Evolutionary conservation across 495 filamentous ascomycete genomes (phyloP), one percentile per base, ranked within the genome.

Genomic region (Penicillium dipodomyicola): DNA sequence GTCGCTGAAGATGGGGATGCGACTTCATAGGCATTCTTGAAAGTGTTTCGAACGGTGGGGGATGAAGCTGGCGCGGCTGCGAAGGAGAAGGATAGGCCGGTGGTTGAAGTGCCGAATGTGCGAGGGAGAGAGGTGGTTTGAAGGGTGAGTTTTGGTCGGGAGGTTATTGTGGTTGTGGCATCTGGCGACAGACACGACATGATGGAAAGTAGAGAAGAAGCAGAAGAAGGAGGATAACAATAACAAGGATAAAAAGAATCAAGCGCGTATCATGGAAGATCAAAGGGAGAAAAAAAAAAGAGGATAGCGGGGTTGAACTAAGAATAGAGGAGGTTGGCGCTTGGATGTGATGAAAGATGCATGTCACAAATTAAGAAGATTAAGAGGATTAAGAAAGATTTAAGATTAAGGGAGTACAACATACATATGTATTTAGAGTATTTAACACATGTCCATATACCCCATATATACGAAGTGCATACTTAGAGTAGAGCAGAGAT

Each of bases 21-120:
- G 32, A 81, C 80, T 29, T 88, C 85, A 67, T 91, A 91, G 54
- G 85, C 83, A 68, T 95, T 94, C 32, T 83, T 84, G 61, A 91
- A 86, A 35, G 90, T 95, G 67, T 93, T 95, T 68, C 89, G 87
- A 22, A 84, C 74, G 5, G 90, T 94, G 6, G 90, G 89, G 8
- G 89, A 92, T 10, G 78, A 77, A 30, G 82, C 82, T 17, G 87
- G 76, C 40, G 87, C 79, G 2, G 85, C 69, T 33, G 84, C 79
- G 42, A 82, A 71, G 29, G 82, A 74, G 48, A 85, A 69, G 23
- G 79, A 80, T 53, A 87, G 68, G 32, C 81, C 80, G 3, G 81
- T 82, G 3, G 74, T 74, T 7, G 77, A 81, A 25, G 71, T 78
- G 60, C 82, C 80, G 52, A 80, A 82, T n/a, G 79, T 76, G 14